Conservation (phyloP, 306 rosid species). For the Medicago lupulina region DNA sequence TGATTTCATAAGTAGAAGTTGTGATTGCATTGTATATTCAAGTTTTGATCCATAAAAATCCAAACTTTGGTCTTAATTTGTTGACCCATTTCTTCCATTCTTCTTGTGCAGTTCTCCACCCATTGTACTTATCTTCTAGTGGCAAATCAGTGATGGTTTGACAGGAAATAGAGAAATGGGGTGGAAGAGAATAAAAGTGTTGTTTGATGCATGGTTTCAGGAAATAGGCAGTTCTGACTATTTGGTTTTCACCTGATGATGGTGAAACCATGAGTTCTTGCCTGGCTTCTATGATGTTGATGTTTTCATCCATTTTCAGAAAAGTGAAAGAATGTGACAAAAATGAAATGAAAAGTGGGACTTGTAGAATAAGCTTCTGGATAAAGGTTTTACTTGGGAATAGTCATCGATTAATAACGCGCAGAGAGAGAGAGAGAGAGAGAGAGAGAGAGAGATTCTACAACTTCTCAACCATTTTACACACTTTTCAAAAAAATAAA, state of each 20-base stretch:
- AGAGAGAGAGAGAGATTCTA: no score
- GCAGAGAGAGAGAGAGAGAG: no score
- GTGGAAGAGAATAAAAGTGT: background rate
- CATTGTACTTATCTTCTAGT: slow-evolving; percentile 5
- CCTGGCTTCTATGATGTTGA: no score
- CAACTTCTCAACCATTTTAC: no score
- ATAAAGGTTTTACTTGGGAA: no score
- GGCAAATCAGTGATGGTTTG: background rate
- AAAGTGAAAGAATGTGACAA: no score
- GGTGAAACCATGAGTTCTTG: slow-evolving; percentile 28
- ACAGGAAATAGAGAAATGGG: background rate
- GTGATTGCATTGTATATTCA: slow-evolving; percentile 53
- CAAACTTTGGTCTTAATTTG: slow-evolving; percentile 31
- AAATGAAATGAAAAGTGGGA: background rate
- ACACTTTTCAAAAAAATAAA: no score
- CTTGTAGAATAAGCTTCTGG: no score
- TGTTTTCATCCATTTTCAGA: no score
- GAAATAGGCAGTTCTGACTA: slow-evolving; percentile 38
- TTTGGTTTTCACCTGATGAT: slow-evolving; percentile 16
- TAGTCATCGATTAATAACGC: no score
- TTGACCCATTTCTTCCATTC: slow-evolving; percentile 49
- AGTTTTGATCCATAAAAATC: slow-evolving; percentile 42
- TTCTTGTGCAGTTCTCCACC: slow-evolving; percentile 40
- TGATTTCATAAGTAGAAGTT: no score
- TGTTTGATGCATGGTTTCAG: slow-evolving; percentile 38